phyloP scores from a whole-genome alignment of 2,329 filamentous ascomycete species.

The Diaporthe citri region DNA sequence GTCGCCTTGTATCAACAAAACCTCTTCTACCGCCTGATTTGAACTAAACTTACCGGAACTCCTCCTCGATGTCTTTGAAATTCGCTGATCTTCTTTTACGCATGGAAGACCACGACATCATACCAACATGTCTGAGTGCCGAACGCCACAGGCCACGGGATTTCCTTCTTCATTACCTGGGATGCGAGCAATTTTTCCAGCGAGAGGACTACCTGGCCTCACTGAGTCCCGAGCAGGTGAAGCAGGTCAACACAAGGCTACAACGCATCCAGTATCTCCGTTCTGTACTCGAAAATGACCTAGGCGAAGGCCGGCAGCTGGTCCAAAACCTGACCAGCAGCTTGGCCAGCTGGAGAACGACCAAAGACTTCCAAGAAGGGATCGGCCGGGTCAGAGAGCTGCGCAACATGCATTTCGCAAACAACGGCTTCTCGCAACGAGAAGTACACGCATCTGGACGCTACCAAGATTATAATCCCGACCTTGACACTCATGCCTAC shows the following conservation, averaged over 20 bases:
- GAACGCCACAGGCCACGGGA: constrained; percentile 38
- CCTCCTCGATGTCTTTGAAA: constrained; percentile 24
- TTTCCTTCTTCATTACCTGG: constrained; percentile 39
- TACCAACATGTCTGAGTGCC: constrained; percentile 38
- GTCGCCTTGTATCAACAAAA: not conserved
- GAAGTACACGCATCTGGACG: constrained; percentile 12
- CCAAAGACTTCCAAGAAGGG: constrained; percentile 36
- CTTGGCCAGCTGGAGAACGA: constrained; percentile 28
- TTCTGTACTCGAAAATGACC: constrained; percentile 27
- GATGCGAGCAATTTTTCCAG: constrained; percentile 40
- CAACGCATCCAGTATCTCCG: constrained; percentile 33
- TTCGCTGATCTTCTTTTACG: constrained; percentile 27
- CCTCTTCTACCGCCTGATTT: not conserved
- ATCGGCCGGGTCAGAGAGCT: constrained; percentile 32
- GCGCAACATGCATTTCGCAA: constrained; percentile 35
- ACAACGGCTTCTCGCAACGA: constrained; percentile 29
- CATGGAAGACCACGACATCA: constrained; percentile 40
- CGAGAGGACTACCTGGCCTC: constrained; percentile 36
- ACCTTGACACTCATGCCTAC: constrained; percentile 39
- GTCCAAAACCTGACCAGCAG: constrained; percentile 32
- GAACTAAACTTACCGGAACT: rapidly evolving
- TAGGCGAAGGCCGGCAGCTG: constrained; percentile 27
- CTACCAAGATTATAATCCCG: constrained; percentile 30
- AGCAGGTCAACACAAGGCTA: constrained; percentile 30
- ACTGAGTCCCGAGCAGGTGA: constrained; percentile 22